A percentile compares a stretch with the other conserved stretches of the same genome.
phyloP scores from a whole-genome alignment of 2,329 filamentous ascomycete species.

The Fusarium avenaceum region DNA sequence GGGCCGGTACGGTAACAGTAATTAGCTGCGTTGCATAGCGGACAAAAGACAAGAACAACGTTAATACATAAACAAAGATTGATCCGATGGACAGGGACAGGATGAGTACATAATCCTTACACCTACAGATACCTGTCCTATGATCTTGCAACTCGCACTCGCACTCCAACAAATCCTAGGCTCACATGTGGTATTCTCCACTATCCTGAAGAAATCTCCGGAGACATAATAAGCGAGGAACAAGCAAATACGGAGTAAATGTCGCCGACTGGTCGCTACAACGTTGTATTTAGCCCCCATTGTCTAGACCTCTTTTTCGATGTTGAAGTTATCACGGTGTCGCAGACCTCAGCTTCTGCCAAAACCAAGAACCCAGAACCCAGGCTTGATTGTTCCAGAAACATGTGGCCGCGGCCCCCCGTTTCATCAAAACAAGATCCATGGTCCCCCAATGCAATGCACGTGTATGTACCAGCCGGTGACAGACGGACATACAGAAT shows the following conservation, averaged over 20 bases:
- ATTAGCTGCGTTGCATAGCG: constrained; percentile 1
- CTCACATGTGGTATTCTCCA: constrained; percentile 1
- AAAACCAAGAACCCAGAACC: background rate
- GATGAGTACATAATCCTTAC: constrained; percentile 4
- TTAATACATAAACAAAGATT: constrained; percentile 3
- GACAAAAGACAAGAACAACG: constrained; percentile 1
- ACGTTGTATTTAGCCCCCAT: too few species aligned
- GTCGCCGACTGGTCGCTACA: background rate
- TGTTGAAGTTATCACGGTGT: background rate
- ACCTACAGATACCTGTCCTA: background rate
- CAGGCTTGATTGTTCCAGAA: constrained; percentile 25
- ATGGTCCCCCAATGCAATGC: constrained; percentile 26
- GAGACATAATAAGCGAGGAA: background rate
- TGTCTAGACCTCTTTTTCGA: too few species aligned
- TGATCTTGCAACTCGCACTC: background rate
- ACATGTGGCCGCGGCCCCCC: constrained; percentile 28
- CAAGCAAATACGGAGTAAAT: background rate
- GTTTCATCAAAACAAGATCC: constrained; percentile 20
- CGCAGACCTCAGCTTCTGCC: constrained; percentile 17
- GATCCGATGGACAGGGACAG: constrained; percentile 6
- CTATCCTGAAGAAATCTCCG: background rate
- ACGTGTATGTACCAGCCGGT: constrained; percentile 13
- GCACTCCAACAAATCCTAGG: background rate
- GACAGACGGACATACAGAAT: background rate
- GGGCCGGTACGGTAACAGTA: background rate